These are phyloP conservation scores for Aspergillus nidulans DNA, from an alignment of 495 filamentous ascomycete species.

Conservation along the genomic window DNA sequence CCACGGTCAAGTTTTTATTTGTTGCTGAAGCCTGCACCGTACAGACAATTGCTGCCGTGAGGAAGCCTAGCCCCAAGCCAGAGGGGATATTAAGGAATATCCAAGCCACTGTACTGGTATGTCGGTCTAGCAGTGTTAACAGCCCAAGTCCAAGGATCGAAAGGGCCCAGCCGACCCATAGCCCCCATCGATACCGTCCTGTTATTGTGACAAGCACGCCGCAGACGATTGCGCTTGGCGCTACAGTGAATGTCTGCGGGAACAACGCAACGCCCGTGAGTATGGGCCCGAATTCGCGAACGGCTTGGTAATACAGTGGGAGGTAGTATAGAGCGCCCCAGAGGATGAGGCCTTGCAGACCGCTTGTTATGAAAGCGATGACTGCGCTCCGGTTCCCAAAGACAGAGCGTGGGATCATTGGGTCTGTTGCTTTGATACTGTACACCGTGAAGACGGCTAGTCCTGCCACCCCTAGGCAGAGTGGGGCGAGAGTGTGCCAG, in stretches of 20 bases:
- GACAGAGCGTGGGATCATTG: constrained; percentile 45
- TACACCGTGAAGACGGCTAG: constrained; percentile 19
- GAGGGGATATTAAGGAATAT: constrained; percentile 44
- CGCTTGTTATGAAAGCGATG: constrained; percentile 37
- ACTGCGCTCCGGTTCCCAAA: constrained; percentile 47
- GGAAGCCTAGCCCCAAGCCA: constrained; percentile 46
- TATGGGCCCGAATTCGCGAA: constrained; percentile 45
- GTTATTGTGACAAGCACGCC: constrained; percentile 41
- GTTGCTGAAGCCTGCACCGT: constrained; percentile 46
- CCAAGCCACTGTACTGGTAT: constrained; percentile 41
- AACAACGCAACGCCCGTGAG: constrained; percentile 44
- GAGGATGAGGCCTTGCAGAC: constrained; percentile 49
- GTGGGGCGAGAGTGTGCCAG: constrained; percentile 45
- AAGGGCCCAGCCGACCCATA: constrained; percentile 51
- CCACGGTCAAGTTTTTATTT: constrained; percentile 40
- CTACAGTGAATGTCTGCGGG: constrained; percentile 49
- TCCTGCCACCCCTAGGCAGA: constrained; percentile 15
- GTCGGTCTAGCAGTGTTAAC: constrained; percentile 38
- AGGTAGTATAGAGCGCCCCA: constrained; percentile 47
- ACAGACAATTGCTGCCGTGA: constrained; percentile 46
- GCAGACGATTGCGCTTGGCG: constrained; percentile 43
- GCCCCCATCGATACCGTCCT: constrained; percentile 46
- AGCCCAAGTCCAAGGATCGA: constrained; percentile 45
- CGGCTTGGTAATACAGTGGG: constrained; percentile 49
- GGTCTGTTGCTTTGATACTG: constrained; percentile 30